phyloP scores from a whole-genome alignment of 345 rosid species.

The Iberis pinnata region DNA sequence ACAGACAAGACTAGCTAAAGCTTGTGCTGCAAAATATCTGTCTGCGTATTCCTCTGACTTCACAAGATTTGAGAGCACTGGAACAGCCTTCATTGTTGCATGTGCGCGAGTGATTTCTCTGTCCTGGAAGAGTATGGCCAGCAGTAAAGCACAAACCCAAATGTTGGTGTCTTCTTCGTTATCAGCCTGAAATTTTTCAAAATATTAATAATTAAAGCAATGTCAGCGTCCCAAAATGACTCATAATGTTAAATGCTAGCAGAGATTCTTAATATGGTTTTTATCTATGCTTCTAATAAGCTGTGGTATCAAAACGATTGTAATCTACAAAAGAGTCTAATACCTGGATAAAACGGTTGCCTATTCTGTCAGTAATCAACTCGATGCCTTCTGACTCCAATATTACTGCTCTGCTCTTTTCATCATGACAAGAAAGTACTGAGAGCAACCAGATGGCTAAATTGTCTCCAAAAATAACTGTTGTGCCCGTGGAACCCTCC shows the following conservation, averaged over 20 bases:
- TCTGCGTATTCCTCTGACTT: constrained; percentile 87
- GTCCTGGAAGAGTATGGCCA: constrained; percentile 88
- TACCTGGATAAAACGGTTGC: constrained; percentile 71
- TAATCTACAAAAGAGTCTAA: constrained; percentile 11
- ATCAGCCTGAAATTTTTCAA: constrained; percentile 59
- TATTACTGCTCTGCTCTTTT: constrained; percentile 61
- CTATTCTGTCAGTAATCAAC: constrained; percentile 72
- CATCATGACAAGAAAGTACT: constrained; percentile 87
- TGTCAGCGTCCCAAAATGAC: constrained; percentile 13
- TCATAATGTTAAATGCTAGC: constrained; percentile 3
- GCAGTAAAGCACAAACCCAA: constrained; percentile 93
- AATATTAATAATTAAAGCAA: constrained; percentile 8
- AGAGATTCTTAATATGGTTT: not conserved
- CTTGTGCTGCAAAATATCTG: constrained; percentile 97
- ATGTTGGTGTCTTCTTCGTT: constrained; percentile 71
- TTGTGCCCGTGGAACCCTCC: constrained; percentile 42
- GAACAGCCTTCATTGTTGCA: constrained; percentile 87
- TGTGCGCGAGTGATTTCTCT: constrained; percentile 88
- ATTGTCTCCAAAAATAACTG: constrained; percentile 60
- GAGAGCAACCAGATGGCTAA: constrained; percentile 89
- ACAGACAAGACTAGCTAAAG: constrained; percentile 83
- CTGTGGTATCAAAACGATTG: constrained; percentile 1
- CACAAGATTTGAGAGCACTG: constrained; percentile 76
- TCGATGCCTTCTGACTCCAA: constrained; percentile 94
- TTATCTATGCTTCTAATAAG: not conserved